These are phyloP conservation scores for Wickerhamomyces rabaulensis DNA, from an alignment of 805 yeast genomes.

Conservation along the genomic window DNA sequence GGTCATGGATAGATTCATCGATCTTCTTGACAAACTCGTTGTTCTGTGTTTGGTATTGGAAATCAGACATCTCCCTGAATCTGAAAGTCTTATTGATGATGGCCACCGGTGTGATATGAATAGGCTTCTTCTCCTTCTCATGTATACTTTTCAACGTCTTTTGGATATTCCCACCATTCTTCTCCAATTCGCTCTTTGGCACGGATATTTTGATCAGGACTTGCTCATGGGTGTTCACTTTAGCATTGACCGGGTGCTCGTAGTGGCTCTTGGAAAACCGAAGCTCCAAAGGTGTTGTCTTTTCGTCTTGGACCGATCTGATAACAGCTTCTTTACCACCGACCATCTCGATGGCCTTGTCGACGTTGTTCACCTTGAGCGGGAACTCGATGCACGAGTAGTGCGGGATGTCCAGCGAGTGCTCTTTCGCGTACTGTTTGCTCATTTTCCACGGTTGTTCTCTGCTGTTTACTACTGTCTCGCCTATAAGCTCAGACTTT, in stretches of 20 bases:
- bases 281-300: conserved; percentile 32
- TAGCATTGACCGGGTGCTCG: conserved; percentile 62
- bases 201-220: conserved; percentile 53
- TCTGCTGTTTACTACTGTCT: too few species aligned
- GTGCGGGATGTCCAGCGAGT: conserved; percentile 68
- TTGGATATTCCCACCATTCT: conserved; percentile 36
- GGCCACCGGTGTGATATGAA: conserved; percentile 55
- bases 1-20: conserved; percentile 34
- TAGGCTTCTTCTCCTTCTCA: conserved; percentile 27
- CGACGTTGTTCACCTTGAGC: conserved; percentile 54
- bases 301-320: conserved; percentile 26
- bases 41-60: conserved; percentile 63
- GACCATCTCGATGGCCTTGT: conserved; percentile 60
- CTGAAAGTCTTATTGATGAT: conserved; percentile 63
- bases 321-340: conserved; percentile 49
- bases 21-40: conserved; percentile 43
- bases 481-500: too few species aligned
- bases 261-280: conserved; percentile 32
- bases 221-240: conserved; percentile 47
- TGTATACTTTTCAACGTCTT: conserved; percentile 33
- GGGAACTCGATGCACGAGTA: conserved; percentile 78
- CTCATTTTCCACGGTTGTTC: too few species aligned
- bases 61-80: conserved; percentile 85
- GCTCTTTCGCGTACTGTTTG: conserved; percentile 41
- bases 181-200: conserved; percentile 47